These are phyloP conservation scores for Haplosporangium gracile DNA, from an alignment of 192 early-diverging fungal genomes.

Conservation along the genomic window DNA sequence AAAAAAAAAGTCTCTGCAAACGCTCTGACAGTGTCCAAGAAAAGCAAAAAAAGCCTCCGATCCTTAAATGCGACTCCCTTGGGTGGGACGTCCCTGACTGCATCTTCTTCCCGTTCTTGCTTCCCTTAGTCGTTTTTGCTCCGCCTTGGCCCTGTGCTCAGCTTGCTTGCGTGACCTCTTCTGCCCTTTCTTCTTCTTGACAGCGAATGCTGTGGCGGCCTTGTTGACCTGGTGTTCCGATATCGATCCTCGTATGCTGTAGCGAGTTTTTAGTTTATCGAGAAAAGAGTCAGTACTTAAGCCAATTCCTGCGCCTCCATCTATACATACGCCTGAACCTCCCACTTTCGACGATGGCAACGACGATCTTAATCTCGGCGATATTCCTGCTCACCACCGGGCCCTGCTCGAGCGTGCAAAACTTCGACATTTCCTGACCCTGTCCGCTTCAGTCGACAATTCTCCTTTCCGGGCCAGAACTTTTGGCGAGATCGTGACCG, in stretches of 20 bases:
- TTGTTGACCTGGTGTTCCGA: not conserved
- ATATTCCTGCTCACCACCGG: not conserved
- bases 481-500: conserved; percentile 11
- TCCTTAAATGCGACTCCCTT: conserved; percentile 55
- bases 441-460: not conserved
- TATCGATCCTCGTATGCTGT: not conserved
- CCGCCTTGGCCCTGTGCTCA: not conserved
- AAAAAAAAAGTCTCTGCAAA: conserved; percentile 53
- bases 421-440: not conserved
- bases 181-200: not conserved
- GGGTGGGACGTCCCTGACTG: conserved; percentile 10
- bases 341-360: not conserved
- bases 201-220: not conserved
- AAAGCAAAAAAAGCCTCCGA: conserved; percentile 51
- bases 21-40: conserved; percentile 58
- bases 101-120: not conserved
- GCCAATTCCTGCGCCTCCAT: not conserved
- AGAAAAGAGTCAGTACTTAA: not conserved
- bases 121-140: not conserved
- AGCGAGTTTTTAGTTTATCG: not conserved
- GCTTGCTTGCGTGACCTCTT: not conserved
- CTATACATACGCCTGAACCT: not conserved
- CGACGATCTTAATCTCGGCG: not conserved
- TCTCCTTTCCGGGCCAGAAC: not conserved
- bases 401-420: not conserved